Evolutionary conservation across 163 green algal species (phyloP), one percentile per base, ranked within the genome.

Genomic region (Volvox carteri): DNA sequence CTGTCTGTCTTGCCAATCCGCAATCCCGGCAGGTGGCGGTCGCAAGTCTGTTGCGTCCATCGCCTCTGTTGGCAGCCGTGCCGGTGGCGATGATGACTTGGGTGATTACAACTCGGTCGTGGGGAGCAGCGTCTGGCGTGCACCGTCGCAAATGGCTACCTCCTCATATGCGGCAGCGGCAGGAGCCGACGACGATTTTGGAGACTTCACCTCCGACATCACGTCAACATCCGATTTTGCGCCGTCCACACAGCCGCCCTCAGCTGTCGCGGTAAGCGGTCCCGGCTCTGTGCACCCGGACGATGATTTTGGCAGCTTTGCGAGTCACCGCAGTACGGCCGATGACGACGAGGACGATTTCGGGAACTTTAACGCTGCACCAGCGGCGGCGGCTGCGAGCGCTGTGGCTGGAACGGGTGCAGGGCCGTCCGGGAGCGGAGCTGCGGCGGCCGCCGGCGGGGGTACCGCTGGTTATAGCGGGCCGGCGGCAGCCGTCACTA

Each of bases 271-370:
- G 18, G 84, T 89, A 1, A 84, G 72, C 52, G 84, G 84, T 14
- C 84, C 84, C 19, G 84, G 84, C 18, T 76, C 48, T 0, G 72
- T 89, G 12, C 84, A 89, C 54, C 84, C 70, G 9, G 84, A 89
- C n/a, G 84, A 89, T 30, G 84, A 89, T 54, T 89, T 89, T 18
- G 84, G 84, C n/a, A 78, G 54, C 72, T 89, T 89, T 28, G 84
- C 84, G 25, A 89, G 84, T 72, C 72, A 89, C 54, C 84, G 84
- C 54, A 89, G 84, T 72, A 89, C 72, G 19, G 84, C 84, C 0
- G 84, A 84, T 30, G 72, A 89, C 39, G 84, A 89, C 54, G 84
- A 89, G 18, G 84, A 89, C 28, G 84, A 89, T 25, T 89, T 84
- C 12, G 84, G 84, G 2, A 84, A 84, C 28, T 89, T 89, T 16